These are phyloP conservation scores for Aureobasidium sp. DNA, from an alignment of 2,329 filamentous ascomycete species.

Conservation along the genomic window DNA sequence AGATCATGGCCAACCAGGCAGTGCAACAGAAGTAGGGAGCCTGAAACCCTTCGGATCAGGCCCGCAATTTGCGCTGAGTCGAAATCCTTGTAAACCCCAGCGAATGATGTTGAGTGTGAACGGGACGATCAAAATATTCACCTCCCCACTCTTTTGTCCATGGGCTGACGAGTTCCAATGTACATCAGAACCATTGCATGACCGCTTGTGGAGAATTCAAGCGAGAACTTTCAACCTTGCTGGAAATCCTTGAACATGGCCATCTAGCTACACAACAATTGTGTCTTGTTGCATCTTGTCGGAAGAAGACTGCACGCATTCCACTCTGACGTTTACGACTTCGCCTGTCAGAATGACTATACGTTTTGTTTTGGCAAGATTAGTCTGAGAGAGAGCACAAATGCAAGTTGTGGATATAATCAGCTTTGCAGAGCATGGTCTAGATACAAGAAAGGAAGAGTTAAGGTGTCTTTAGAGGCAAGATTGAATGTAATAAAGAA, in stretches of 20 bases:
- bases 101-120: background rate
- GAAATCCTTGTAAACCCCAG: background rate
- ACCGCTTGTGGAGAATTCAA: background rate
- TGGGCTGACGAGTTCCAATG: conserved; percentile 2
- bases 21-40: background rate
- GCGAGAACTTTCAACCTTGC: background rate
- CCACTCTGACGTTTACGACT: background rate
- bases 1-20: background rate
- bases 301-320: too few species aligned
- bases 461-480: background rate
- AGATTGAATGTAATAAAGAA: background rate
- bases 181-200: background rate
- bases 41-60: conserved; percentile 5
- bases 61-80: conserved; percentile 4
- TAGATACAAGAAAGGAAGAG: background rate
- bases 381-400: background rate
- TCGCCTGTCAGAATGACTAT: background rate
- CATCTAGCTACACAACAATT: background rate
- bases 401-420: background rate
- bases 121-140: conserved; percentile 7
- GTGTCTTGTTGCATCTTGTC: background rate
- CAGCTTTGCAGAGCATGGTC: background rate
- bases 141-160: background rate
- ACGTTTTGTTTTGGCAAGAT: background rate
- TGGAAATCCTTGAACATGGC: background rate